Base-by-base conservation (phyloP, 805 yeast genomes). In the Candida awuae region DNA sequence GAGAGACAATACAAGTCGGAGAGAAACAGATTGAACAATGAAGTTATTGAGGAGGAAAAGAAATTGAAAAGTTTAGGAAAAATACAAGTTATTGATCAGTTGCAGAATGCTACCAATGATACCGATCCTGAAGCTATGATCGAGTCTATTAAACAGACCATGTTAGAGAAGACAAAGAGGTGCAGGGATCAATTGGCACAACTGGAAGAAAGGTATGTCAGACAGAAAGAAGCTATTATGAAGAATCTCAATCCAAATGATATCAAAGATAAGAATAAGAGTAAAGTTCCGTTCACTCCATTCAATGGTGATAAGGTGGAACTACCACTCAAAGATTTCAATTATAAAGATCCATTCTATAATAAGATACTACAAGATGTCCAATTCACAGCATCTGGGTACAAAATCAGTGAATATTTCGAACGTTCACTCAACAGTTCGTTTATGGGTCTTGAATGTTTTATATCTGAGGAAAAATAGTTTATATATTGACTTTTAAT, bases 401-500 rank as follows among this genome's bases (percentile, higher is more conserved):
- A 87, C 71, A 71, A 78, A 43, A 66, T 84, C 21, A 73, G 75
- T 35, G 66, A 63, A 23, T 87, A 83, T 15, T 84, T 80, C 54
- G 76, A 77, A 48, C 73, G 90, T 48, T 79, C 90, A 4, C 64
- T 92, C 37, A 82, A 83, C 42, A 92, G 84, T 48, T 97, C 97
- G 6, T 90, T 88, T 51, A 75, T 79, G 64, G 97, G 97, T 0
- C 65, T 92, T 43, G 88, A 85, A 13, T 87, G 96, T 57, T 71
- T 80, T 42, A 72, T 92, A 20, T 80, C 76, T 29, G 68, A 64
- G 30, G 88, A 82, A 47, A 68, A 72, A 49, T 17, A 14, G 16
- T 15, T 35, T 27, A 26, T 37, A 37, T 16, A 4, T 39, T 16
- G 33, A 23, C 16, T 23, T 19, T 36, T 27, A 54, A 39, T 44